Evolutionary conservation across 768 basidiomycete genomes (phyloP), one percentile per base, ranked within the genome.

Genomic region (Pulveroboletus sp.): DNA sequence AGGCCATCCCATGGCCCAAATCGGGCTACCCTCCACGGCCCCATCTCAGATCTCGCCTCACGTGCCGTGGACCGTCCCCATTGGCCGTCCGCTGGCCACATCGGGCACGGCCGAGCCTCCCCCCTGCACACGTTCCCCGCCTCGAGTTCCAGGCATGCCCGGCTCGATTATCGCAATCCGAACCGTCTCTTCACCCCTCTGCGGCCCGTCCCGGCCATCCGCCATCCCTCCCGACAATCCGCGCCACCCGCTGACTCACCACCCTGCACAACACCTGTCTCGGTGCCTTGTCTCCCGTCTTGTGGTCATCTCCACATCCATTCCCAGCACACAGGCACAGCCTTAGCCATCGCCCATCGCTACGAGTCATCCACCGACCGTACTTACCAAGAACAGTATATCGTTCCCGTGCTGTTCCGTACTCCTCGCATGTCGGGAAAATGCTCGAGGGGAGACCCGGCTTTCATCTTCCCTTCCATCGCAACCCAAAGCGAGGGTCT

Each of bases 41-140:
- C 37, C 47, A 69, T 69, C 67, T 67, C 47, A 69, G 66, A 67
- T 67, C 58, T 40, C 45, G 39, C 47, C 54, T 63, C 61, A 58
- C 59, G 61, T 64, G 64, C 62, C 41, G 46, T 43, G 38, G 7
- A 3, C 46, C 47, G 44, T 54, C 51, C 41, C 46, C 55, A 15
- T 54, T 42, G 31, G 35, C 32, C 50, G 43, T 39, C 18, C 31
- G 28, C 39, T 42, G 9, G 13, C 57, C 53, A 39, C 38, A 52
- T 56, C 43, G 39, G 56, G 58, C 21, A 36, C 39, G 30, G 35
- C 52, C 43, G 43, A 33, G 6, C 50, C 54, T 45, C 46, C 47
- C 42, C 43, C 37, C 31, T 32, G 46, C 39, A 57, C 65, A 66
- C 65, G 65, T 67, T 69, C 59, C 57, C 46, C 55, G 46, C 65